phyloP scores from a whole-genome alignment of 2,329 filamentous ascomycete species.

The Hyphodiscus sp. region DNA sequence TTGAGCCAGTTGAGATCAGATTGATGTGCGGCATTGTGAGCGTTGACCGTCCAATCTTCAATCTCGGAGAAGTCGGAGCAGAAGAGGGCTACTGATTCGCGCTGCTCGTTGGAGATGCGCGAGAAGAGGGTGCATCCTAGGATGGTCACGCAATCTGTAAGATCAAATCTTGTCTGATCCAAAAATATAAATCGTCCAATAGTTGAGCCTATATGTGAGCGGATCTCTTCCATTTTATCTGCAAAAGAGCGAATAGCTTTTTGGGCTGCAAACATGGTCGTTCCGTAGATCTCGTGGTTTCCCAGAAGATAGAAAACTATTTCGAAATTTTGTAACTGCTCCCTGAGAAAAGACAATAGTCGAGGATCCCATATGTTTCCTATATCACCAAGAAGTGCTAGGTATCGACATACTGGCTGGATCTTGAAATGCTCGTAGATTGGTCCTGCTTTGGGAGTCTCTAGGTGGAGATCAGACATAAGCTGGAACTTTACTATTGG shows the following conservation, averaged over 20 bases:
- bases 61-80: conserved; percentile 10
- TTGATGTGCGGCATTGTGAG: conserved; percentile 5
- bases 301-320: conserved; percentile 3
- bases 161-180: conserved; percentile 34
- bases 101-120: conserved; percentile 32
- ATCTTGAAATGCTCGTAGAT: conserved; percentile 11
- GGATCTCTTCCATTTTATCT: conserved; percentile 7
- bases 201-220: conserved; percentile 1
- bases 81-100: conserved; percentile 16
- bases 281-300: conserved; percentile 5
- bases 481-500: conserved; percentile 8
- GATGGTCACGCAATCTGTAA: conserved; percentile 33
- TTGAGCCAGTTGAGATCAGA: conserved; percentile 35
- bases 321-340: conserved; percentile 5
- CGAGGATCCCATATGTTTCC: conserved; percentile 2
- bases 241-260: conserved; percentile 2
- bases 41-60: conserved; percentile 2
- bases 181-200: conserved; percentile 32
- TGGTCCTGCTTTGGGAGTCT: conserved; percentile 9
- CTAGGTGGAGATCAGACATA: conserved; percentile 14
- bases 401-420: conserved; percentile 6
- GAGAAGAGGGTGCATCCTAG: conserved; percentile 46
- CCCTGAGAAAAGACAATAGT: conserved; percentile 3
- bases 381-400: conserved; percentile 10
- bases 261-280: conserved; percentile 1